Evolutionary conservation across 2,329 filamentous ascomycete species (phyloP), one percentile per base, ranked within the genome.

Genomic region (Verticillium longisporum): DNA sequence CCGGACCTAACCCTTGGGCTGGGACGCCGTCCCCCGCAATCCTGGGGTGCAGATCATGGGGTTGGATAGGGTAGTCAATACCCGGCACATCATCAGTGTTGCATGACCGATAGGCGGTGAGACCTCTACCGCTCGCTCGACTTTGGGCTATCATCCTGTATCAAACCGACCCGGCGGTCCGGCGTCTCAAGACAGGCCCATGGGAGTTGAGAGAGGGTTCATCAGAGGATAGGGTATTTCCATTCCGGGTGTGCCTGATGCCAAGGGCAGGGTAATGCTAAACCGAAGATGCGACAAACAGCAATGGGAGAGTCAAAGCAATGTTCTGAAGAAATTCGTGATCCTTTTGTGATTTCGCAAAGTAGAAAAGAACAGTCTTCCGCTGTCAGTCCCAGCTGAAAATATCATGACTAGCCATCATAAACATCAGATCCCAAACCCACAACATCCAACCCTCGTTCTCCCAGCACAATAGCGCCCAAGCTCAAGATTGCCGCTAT

Each of bases 401-500:
- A 45, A 6, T 45, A 18, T 6, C 18, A 45, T 21, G 26, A 26
- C 26, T 26, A 3, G 26, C 26, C 26, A 26, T 26, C 26, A 26
- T 26, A 26, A 4, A 26, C 26, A 26, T 26, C 26, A 26, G 26
- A 26, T 3, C 26, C 26, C 26, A 26, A 26, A 26, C 26, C 26
- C 26, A 26, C 26, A 26, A 26, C 26, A 26, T 26, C 26, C 3
- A 26, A 26, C 26, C 26, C 26, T 26, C 26, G 4, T 26, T 26
- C 26, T 26, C 26, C 26, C 26, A 26, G 6, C n/a, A 45, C 18
- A 14, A 45, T 45, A 14, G 38, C 38, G 2, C 38, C 38, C 38
- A 45, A 45, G 18, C 38, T 68, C 59, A 69, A 70, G 59, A 58
- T 69, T 31, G 67, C 67, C 4, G 68, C 66, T 18, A 65, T 69